Evolutionary conservation across 148 eudicot genomes (phyloP).

Genomic region (Vaccinium darrowii): DNA sequence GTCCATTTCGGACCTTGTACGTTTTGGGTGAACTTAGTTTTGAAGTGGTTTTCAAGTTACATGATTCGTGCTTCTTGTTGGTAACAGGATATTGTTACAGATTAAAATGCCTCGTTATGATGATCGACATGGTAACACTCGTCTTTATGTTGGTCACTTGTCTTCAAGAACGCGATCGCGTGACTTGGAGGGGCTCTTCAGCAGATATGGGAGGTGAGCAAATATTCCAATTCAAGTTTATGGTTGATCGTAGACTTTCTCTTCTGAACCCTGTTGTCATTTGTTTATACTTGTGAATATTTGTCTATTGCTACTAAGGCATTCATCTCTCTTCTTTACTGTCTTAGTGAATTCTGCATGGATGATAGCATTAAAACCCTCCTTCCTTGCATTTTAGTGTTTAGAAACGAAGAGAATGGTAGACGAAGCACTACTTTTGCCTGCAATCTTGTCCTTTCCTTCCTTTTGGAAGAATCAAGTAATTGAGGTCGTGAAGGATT

Average conservation of each 20-base stretch:
- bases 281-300: not conserved
- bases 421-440: not conserved
- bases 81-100: not conserved
- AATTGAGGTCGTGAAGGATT: not conserved
- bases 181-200: conserved; percentile 76
- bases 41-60: not conserved
- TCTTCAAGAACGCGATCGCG: conserved; percentile 81
- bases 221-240: not conserved
- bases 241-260: not conserved
- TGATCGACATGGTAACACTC: conserved; percentile 55
- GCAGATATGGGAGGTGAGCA: conserved; percentile 89
- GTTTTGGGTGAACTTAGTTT: not conserved
- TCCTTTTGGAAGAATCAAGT: not conserved
- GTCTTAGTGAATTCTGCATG: not conserved
- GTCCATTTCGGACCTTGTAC: not conserved
- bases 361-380: not conserved
- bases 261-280: not conserved
- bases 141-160: conserved; percentile 92
- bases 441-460: not conserved
- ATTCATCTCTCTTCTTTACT: not conserved
- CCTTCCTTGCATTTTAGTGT: not conserved
- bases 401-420: not conserved
- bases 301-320: too few relatives aligned
- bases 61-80: not conserved
- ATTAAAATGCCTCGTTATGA: conserved; percentile 69